phyloP scores from a whole-genome alignment of 2,329 filamentous ascomycete genomes.

The Trichoderma aggressivum region DNA sequence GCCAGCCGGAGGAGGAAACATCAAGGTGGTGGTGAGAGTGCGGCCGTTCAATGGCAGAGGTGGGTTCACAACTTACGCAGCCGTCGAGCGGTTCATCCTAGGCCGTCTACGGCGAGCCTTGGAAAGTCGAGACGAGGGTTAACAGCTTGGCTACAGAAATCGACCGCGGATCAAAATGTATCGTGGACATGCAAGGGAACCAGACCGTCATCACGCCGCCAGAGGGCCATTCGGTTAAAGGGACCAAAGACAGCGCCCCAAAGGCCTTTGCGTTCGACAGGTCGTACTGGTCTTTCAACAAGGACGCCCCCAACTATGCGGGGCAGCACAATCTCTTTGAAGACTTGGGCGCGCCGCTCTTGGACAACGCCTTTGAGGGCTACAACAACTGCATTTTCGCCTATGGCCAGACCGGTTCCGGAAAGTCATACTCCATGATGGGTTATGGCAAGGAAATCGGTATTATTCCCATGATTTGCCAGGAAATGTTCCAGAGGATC shows the following conservation, averaged over 20 bases:
- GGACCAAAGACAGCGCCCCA: slow-evolving; percentile 64
- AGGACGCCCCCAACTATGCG: slow-evolving; percentile 75
- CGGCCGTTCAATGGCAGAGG: slow-evolving; percentile 95
- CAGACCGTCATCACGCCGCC: slow-evolving; percentile 85
- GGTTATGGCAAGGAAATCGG: slow-evolving; percentile 94
- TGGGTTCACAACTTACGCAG: slow-evolving; percentile 39
- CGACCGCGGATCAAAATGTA: slow-evolving; percentile 89
- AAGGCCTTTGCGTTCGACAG: slow-evolving; percentile 95
- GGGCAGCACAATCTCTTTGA: slow-evolving; percentile 85
- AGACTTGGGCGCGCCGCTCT: slow-evolving; percentile 81
- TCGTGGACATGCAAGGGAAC: slow-evolving; percentile 91
- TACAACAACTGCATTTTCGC: slow-evolving; percentile 99
- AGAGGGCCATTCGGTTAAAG: slow-evolving; percentile 59
- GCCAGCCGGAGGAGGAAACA: slow-evolving; percentile 80
- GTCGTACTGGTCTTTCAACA: slow-evolving; percentile 97
- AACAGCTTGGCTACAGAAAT: slow-evolving; percentile 58
- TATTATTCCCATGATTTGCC: slow-evolving; percentile 95
- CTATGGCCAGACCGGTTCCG: slow-evolving; percentile 96
- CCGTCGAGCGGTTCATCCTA: not conserved
- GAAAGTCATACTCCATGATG: slow-evolving; percentile 99
- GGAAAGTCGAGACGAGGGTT: slow-evolving; percentile 19
- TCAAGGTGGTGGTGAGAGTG: slow-evolving; percentile 98
- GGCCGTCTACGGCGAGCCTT: not conserved
- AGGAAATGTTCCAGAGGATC: slow-evolving; percentile 95
- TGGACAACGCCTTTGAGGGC: slow-evolving; percentile 97